Base-by-base conservation (phyloP, 2,329 filamentous ascomycete genomes). In the Verticillium dahliae region DNA sequence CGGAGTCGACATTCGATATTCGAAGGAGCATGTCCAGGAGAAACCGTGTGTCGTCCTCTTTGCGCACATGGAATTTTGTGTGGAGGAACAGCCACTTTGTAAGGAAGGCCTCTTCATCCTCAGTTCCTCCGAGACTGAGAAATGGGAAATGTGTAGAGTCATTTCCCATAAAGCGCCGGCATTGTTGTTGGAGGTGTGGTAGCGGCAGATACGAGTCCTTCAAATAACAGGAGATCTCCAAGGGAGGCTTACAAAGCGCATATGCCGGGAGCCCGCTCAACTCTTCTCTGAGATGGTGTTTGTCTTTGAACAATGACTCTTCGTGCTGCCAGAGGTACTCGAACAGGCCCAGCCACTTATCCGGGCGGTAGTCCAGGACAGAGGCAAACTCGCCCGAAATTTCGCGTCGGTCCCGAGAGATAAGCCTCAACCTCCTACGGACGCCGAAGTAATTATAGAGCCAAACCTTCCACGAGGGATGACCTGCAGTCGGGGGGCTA, bases 41-140 rank as follows among this genome's bases (percentile, higher is more conserved):
- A 50, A 64, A 64, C 13, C 33, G 27, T 7, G 60, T 52, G 15
- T 59, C 39, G 31, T 62, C 59, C 1, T 57, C 33, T 15, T 57
- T 31, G 35, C 58, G 58, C 15, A 64, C 61, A 37, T 33, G 13
- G 52, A 64, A 58, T 4, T 55, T 34, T 13, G 35, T 27, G 22
- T 54, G 35, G 14, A 63, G 35, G 18, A 57, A 57, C n/a, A 55
- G 33, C 60, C 62, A 63, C 39, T 61, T 63, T 9, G 62, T 35
- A 38, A 39, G 27, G 5, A 61, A 9, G 6, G 57, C 31, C 18
- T 56, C 60, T 38, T 59, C 27, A 18, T 37, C 31, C 15, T 57
- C 52, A 18, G 33, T 10, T 37, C 7, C 50, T 15, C 61, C 59
- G 18, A 63, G 57, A 22, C 45, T 50, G 18, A 63, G 62, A 59